Conservation (phyloP, 2,329 filamentous ascomycete genomes). For the Aspergillus aculeatus region DNA sequence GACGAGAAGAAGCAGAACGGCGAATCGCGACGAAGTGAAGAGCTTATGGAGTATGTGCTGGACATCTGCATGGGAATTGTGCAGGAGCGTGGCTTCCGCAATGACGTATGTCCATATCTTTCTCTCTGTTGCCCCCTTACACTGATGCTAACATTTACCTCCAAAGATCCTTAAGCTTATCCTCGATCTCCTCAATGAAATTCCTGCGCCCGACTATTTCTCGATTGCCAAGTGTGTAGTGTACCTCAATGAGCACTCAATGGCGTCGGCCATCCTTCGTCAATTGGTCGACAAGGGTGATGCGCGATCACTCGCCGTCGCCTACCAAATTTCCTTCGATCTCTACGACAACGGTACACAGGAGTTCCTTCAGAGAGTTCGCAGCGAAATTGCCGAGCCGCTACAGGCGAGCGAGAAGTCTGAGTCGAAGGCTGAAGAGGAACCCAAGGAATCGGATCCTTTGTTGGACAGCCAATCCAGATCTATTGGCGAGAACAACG, state of each 20-base stretch:
- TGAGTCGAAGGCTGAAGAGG: slow-evolving; percentile 47
- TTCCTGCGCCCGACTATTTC: slow-evolving; percentile 92
- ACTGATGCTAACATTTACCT: slow-evolving; percentile 3
- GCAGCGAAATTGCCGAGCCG: slow-evolving; percentile 69
- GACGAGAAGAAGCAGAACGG: slow-evolving; percentile 70
- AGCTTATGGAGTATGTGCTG: slow-evolving; percentile 94
- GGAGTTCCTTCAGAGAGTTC: slow-evolving; percentile 89
- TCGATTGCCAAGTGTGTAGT: slow-evolving; percentile 97
- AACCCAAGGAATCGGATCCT: slow-evolving; percentile 58
- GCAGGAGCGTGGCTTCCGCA: slow-evolving; percentile 83
- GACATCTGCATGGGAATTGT: slow-evolving; percentile 98
- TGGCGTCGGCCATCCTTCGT: slow-evolving; percentile 82
- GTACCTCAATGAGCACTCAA: slow-evolving; percentile 86
- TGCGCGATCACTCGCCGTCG: slow-evolving; percentile 73
- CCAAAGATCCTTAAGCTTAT: slow-evolving; percentile 79
- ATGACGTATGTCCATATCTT: slow-evolving; percentile 51
- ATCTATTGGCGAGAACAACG: slow-evolving; percentile 45
- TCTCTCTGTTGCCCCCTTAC: background rate
- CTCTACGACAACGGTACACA: slow-evolving; percentile 98
- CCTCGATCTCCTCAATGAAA: slow-evolving; percentile 90
- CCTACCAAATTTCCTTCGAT: slow-evolving; percentile 97
- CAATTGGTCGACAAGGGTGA: slow-evolving; percentile 79
- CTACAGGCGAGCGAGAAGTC: slow-evolving; percentile 43
- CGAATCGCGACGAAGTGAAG: slow-evolving; percentile 68
- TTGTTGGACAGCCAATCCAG: slow-evolving; percentile 53